Conservation (phyloP, 2,329 filamentous ascomycete species). For the Colletotrichum agaves region DNA sequence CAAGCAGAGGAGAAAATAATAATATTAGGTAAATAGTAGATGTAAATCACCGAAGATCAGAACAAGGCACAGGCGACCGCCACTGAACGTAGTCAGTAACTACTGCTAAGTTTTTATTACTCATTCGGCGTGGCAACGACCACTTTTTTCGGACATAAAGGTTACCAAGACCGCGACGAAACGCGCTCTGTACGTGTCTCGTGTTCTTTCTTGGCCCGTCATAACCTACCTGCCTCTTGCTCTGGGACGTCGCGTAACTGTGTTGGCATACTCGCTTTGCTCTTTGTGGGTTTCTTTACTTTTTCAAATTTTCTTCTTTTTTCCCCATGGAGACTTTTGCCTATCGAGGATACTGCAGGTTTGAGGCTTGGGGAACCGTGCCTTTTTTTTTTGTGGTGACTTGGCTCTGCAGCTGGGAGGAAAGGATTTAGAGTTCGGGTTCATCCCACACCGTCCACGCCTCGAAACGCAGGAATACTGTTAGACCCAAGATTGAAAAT, state of each 20-base stretch:
- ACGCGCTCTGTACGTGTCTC: slow-evolving; percentile 3
- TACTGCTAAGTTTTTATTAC: no score
- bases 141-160: no score
- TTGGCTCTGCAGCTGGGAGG: neutral
- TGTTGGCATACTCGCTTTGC: neutral
- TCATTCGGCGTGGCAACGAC: no score
- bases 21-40: slow-evolving; percentile 1
- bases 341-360: neutral
- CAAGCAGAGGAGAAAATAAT: no score
- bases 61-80: slow-evolving; percentile 15
- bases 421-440: slow-evolving; percentile 14
- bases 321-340: no score
- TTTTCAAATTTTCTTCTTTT: no score
- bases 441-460: slow-evolving; percentile 32
- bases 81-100: no score
- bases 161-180: slow-evolving; percentile 26
- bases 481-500: no score
- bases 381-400: slow-evolving; percentile 1
- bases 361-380: neutral
- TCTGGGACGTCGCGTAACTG: neutral
- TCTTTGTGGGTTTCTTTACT: neutral
- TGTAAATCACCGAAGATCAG: slow-evolving; percentile 24
- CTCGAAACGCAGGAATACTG: no score
- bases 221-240: neutral
- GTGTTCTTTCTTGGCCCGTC: neutral